These are phyloP conservation scores for Blastobotrys terrestris DNA, from an alignment of 805 yeast genomes.

Conservation along the genomic window DNA sequence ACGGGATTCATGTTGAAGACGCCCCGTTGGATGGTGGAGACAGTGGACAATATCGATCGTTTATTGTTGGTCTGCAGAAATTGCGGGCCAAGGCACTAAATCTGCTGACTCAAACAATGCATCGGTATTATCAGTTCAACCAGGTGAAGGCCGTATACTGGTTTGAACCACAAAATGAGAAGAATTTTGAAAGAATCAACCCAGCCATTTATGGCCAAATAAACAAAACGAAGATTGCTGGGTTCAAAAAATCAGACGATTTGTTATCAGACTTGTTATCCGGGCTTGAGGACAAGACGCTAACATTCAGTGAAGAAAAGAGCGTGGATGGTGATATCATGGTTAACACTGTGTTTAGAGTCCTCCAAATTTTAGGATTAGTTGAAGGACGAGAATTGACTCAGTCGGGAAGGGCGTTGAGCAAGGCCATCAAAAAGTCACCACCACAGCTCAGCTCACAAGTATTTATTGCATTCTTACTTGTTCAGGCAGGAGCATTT, in stretches of 20 bases:
- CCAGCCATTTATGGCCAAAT: constrained; percentile 14
- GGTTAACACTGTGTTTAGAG: constrained; percentile 49
- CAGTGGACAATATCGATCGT: constrained; percentile 50
- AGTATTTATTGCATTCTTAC: constrained; percentile 16
- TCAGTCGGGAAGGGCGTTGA: constrained; percentile 47
- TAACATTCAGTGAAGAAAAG: constrained; percentile 12
- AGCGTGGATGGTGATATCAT: constrained; percentile 45
- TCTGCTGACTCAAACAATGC: constrained; percentile 61
- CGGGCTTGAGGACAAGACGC: background rate
- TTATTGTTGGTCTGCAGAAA: constrained; percentile 35
- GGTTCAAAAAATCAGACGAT: background rate
- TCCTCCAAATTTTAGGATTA: constrained; percentile 47
- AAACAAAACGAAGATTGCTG: background rate
- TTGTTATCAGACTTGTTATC: background rate
- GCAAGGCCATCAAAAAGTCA: constrained; percentile 19
- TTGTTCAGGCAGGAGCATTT: constrained; percentile 24
- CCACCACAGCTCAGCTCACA: constrained; percentile 4
- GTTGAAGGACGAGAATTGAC: constrained; percentile 38
- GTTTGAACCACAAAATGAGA: constrained; percentile 40
- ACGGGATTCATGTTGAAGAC: constrained; percentile 53
- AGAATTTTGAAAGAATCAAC: constrained; percentile 31
- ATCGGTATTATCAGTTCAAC: constrained; percentile 80
- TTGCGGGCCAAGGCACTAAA: constrained; percentile 59
- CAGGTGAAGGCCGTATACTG: constrained; percentile 50
- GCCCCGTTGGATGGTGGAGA: constrained; percentile 62